Conservation (phyloP, 2,329 filamentous ascomycete species). For the Nemania serpens region DNA sequence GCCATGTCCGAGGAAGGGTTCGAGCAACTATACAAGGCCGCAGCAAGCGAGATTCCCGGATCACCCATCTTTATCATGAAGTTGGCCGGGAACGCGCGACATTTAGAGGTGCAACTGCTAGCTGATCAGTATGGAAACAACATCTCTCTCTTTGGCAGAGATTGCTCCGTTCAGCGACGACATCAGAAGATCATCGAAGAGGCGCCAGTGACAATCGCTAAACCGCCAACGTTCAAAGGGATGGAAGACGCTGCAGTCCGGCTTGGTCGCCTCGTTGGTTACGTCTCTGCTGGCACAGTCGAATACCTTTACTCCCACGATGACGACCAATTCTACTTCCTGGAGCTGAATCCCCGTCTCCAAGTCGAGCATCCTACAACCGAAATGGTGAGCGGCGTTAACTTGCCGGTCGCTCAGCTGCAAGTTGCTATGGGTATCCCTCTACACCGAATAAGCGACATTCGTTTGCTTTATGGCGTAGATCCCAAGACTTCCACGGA, state of each 20-base stretch:
- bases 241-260: constrained; percentile 98
- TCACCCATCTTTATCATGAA: constrained; percentile 99
- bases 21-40: constrained; percentile 86
- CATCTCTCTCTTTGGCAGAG: constrained; percentile 97
- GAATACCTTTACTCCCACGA: constrained; percentile 98
- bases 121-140: constrained; percentile 99
- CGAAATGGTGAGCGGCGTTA: constrained; percentile 98
- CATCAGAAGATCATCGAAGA: constrained; percentile 99
- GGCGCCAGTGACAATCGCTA: constrained; percentile 95
- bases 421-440: constrained; percentile 99
- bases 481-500: constrained; percentile 84
- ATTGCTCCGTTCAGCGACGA: constrained; percentile 96
- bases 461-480: constrained; percentile 92
- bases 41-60: constrained; percentile 95
- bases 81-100: constrained; percentile 91
- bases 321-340: constrained; percentile 99
- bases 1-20: constrained; percentile 86
- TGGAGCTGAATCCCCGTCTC: constrained; percentile 97
- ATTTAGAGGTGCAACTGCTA: constrained; percentile 95
- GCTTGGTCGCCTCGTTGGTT: constrained; percentile 90
- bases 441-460: constrained; percentile 92
- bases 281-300: constrained; percentile 97
- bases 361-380: constrained; percentile 99
- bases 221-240: constrained; percentile 82
- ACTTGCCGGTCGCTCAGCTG: constrained; percentile 93